These are phyloP conservation scores for Ceriops zippeliana DNA, from an alignment of 345 rosid species.

Conservation along the genomic window DNA sequence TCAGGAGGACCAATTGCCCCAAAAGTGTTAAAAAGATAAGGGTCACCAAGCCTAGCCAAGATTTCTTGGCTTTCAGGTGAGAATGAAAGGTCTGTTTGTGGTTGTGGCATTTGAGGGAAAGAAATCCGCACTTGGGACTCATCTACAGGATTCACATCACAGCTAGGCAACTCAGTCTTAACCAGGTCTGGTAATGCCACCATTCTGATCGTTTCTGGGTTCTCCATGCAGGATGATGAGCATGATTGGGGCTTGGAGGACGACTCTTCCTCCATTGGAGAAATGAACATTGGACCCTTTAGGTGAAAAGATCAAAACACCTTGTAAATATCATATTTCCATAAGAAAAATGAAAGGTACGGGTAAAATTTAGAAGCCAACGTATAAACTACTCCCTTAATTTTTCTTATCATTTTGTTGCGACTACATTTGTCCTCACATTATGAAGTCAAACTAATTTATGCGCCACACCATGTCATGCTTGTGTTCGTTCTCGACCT, in stretches of 20 bases:
- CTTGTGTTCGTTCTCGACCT: too few relatives aligned
- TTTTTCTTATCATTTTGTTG: too few relatives aligned
- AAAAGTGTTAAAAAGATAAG: constrained; percentile 46
- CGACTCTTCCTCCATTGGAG: constrained; percentile 41
- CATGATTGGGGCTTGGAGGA: constrained; percentile 25
- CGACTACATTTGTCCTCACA: too few relatives aligned
- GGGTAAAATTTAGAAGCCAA: not conserved
- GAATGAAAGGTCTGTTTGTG: constrained; percentile 38
- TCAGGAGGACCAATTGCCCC: constrained; percentile 44
- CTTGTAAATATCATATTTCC: not conserved
- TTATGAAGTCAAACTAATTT: too few relatives aligned
- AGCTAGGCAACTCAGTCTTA: constrained; percentile 32
- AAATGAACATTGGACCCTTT: constrained; percentile 34
- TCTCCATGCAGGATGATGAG: constrained; percentile 28
- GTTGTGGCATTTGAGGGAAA: constrained; percentile 30
- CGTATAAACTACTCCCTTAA: too few relatives aligned
- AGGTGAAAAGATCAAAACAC: not conserved
- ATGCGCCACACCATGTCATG: too few relatives aligned
- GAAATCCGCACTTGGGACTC: constrained; percentile 16
- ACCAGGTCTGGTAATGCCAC: constrained; percentile 35
- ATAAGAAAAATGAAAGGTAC: not conserved
- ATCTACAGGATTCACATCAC: constrained; percentile 21
- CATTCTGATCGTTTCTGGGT: constrained; percentile 18
- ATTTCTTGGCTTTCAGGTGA: constrained; percentile 55
- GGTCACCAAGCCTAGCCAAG: constrained; percentile 54